These are phyloP conservation scores for Fusarium decemcellulare DNA, from an alignment of 2,329 filamentous ascomycete species.

Conservation along the genomic window DNA sequence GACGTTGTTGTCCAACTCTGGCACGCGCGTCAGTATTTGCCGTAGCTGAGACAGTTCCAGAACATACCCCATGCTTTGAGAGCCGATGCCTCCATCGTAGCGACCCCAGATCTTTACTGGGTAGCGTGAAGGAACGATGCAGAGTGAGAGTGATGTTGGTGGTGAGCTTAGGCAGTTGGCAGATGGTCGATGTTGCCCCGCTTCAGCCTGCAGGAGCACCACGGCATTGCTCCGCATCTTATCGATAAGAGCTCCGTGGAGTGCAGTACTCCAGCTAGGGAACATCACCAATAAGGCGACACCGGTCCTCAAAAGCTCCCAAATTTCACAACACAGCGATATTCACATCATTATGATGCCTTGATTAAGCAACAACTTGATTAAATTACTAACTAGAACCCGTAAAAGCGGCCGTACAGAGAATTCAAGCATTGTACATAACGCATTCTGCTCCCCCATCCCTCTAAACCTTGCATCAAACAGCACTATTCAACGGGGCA, in stretches of 20 bases:
- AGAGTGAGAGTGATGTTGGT: slow-evolving; percentile 37
- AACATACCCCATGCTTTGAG: slow-evolving; percentile 50
- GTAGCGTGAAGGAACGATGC: slow-evolving; percentile 23
- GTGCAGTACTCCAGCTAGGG: background rate
- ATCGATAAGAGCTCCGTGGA: slow-evolving; percentile 47
- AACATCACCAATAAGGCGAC: background rate
- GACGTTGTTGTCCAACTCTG: slow-evolving; percentile 91
- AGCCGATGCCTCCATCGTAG: slow-evolving; percentile 50
- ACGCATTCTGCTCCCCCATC: background rate
- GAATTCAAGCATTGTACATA: background rate
- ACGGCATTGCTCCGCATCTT: slow-evolving; percentile 9
- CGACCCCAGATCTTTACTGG: slow-evolving; percentile 25
- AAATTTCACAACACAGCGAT: background rate
- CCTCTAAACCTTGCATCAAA: slow-evolving; percentile 8
- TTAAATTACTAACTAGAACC: background rate
- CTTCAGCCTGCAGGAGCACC: slow-evolving; percentile 15
- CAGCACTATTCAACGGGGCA: slow-evolving; percentile 24
- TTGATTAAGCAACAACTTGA: slow-evolving; percentile 1
- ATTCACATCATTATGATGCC: background rate
- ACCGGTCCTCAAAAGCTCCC: background rate
- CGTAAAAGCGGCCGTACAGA: background rate
- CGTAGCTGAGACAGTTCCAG: fast-evolving
- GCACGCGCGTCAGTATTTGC: slow-evolving; percentile 27
- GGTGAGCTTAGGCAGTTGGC: slow-evolving; percentile 19
- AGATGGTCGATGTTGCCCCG: slow-evolving; percentile 41